Percentiles rank a stretch among this genome's conserved stretches.
These are phyloP conservation scores for Rauvolfia tetraphylla DNA, from an alignment of 257 asterid species.

Conservation along the genomic window DNA sequence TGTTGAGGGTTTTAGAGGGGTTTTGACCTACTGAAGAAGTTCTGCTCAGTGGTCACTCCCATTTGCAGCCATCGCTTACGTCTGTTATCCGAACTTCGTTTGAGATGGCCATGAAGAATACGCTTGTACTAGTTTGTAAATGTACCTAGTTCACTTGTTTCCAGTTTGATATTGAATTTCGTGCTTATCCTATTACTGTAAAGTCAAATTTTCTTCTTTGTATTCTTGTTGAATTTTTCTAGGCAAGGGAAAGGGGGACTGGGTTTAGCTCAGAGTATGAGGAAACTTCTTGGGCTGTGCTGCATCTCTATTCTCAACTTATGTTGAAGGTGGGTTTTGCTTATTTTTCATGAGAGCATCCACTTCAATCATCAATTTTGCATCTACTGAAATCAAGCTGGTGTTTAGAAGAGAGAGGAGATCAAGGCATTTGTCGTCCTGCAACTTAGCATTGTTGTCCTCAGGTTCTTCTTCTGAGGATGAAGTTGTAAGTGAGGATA, in stretches of 20 bases:
- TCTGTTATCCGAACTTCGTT: background rate
- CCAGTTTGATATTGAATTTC: background rate
- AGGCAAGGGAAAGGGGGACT: background rate
- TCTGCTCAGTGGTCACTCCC: background rate
- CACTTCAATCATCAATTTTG: conserved; percentile 8
- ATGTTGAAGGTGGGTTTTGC: background rate
- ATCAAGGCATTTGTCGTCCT: conserved; percentile 10
- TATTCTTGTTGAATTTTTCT: background rate
- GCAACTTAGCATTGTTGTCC: background rate
- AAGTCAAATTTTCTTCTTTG: background rate
- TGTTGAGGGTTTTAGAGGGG: background rate
- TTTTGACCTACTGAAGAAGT: background rate
- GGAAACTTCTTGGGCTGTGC: background rate
- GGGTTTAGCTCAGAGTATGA: background rate
- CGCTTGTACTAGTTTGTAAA: background rate
- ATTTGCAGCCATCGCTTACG: background rate
- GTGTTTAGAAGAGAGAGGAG: background rate
- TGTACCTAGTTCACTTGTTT: background rate
- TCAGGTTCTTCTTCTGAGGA: conserved; percentile 7
- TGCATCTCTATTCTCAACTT: background rate
- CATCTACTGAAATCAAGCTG: conserved; percentile 5
- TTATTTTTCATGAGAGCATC: conserved; percentile 16
- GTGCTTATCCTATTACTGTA: background rate
- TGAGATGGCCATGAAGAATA: background rate
- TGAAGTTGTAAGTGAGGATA: conserved; percentile 1